Evolutionary conservation across 192 early-diverging fungal genomes (phyloP), one percentile per base, ranked within the genome.

Genomic region (Backusella luteola): DNA sequence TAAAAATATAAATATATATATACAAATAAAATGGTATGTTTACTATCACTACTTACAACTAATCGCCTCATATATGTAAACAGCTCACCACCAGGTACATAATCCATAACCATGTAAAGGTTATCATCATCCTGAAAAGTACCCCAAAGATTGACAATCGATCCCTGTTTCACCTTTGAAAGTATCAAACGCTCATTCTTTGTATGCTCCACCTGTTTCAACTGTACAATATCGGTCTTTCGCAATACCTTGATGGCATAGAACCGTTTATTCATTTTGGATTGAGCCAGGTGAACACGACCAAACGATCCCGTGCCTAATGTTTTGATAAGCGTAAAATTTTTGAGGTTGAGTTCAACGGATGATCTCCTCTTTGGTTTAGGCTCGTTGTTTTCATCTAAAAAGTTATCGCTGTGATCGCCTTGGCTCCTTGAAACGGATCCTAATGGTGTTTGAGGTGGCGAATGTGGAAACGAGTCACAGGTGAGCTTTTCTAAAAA

Each of bases 161-260:
- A 96, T 32, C 94, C 94, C 74, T 90, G 90, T 77, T 90, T 85
- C 66, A 96, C 90, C 72, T 87, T 85, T 67, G 91, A 91, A 15
- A 98, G 88, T 68, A 98, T 96, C 41, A 87, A 86, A 80, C 93
- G 92, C 81, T 98, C 96, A 87, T 95, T 97, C 78, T 95, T 92
- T 44, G 95, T 96, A 78, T 98, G 95, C 85, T 98, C 96, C 17
- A 98, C 94, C 75, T 98, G 96, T 83, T 94, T 94, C 78, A 94
- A 87, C 42, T 91, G 90, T 70, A 98, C 94, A 7, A 98, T 90
- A 66, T 98, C 95, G 69, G 87, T 81, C 80, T 98, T 98, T 70
- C 90, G 90, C 63, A 98, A 85, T 14, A 96, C 96, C 77, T 98
- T 96, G 91, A 96, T 96, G 7, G 96, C 95, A 77, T 95, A 96